Percentiles rank a stretch among this genome's conserved stretches.
These are phyloP conservation scores for Globisporangium lucens DNA, from an alignment of 352 stramenopile species.

Conservation along the genomic window DNA sequence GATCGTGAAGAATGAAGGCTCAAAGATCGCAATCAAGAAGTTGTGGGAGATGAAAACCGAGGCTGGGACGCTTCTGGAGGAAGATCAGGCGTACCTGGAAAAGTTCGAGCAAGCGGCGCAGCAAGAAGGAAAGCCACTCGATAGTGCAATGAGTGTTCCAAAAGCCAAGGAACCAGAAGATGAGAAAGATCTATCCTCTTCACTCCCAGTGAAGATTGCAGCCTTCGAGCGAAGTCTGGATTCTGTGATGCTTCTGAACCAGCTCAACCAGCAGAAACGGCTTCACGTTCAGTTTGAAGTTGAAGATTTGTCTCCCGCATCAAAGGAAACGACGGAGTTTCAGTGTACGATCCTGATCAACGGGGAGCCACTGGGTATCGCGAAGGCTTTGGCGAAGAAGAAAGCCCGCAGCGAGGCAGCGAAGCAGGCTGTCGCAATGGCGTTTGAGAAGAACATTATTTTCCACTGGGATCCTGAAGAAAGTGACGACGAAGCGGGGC, in stretches of 20 bases:
- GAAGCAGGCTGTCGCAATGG: slow-evolving; percentile 66
- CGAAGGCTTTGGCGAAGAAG: slow-evolving; percentile 68
- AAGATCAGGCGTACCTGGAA: slow-evolving; percentile 65
- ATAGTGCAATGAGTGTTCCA: slow-evolving; percentile 27
- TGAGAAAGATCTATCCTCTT: slow-evolving; percentile 23
- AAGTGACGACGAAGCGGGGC: slow-evolving; percentile 7
- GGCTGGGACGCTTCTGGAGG: slow-evolving; percentile 40
- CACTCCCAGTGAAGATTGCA: slow-evolving; percentile 25
- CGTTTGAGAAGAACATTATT: slow-evolving; percentile 53
- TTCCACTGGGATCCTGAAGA: slow-evolving; percentile 29
- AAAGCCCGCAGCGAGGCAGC: slow-evolving; percentile 73
- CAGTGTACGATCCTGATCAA: slow-evolving; percentile 53
- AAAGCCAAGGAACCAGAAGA: slow-evolving; percentile 41
- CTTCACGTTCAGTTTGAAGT: slow-evolving; percentile 46
- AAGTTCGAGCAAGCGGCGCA: slow-evolving; percentile 30
- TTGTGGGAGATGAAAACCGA: slow-evolving; percentile 73
- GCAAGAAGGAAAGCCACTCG: slow-evolving; percentile 33
- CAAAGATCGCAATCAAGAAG: slow-evolving; percentile 64
- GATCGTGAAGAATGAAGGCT: slow-evolving; percentile 59
- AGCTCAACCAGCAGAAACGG: slow-evolving; percentile 41
- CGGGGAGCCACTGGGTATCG: slow-evolving; percentile 28
- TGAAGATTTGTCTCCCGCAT: slow-evolving; percentile 34
- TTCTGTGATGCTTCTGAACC: slow-evolving; percentile 46
- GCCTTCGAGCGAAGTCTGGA: slow-evolving; percentile 43
- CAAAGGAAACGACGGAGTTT: slow-evolving; percentile 40